Base-by-base conservation (phyloP, 331 rosid species). In the Telfairia occidentalis region DNA sequence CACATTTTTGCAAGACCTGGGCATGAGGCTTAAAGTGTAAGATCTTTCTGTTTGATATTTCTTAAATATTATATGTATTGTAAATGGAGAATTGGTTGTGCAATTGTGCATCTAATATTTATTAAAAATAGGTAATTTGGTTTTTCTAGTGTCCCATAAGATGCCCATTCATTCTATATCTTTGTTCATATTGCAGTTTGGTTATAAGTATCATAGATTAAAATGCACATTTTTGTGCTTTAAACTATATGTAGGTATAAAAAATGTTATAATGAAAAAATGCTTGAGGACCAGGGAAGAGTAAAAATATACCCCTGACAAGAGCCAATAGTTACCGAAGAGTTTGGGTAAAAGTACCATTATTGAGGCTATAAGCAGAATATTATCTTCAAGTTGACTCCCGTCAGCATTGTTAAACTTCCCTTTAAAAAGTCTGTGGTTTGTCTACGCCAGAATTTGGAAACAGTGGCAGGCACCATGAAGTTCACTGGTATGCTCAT, bases 21-120 rank as follows among this genome's bases (percentile, higher is more conserved):
- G 97, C 80, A 90, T 90, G 90, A 89, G 92, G 75, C 89, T 92
- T 76, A 94, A 94, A 91, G 97, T 91, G 98, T 94, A 82, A 91
- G 98, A 81, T 82, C 77, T 45, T 63, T 1, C 37, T 63, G 35
- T 32, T 61, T 48, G n/a, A 29, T 40, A 19, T 61, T 76, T 32
- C 40, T 21, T 30, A 60, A 76, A 60, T 34, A 43, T 76, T 76
- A 76, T 24, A 28, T 49, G 26, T 4, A 67, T 61, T 2, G 18
- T n/a, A 46, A 10, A 30, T 16, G 3, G 13, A 46, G 9, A 76
- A 8, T 46, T 30, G 19, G 30, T 21, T 55, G 42, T 7, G 67
- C 55, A 61, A 30, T 18, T 38, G 28, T 34, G 30, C 9, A 18
- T 23, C 6, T 67, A 23, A 54, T 26, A 4, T 35, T 35, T 35